Conservation (phyloP, 805 yeast genomes). For the Tetrapisispora phaffii region DNA sequence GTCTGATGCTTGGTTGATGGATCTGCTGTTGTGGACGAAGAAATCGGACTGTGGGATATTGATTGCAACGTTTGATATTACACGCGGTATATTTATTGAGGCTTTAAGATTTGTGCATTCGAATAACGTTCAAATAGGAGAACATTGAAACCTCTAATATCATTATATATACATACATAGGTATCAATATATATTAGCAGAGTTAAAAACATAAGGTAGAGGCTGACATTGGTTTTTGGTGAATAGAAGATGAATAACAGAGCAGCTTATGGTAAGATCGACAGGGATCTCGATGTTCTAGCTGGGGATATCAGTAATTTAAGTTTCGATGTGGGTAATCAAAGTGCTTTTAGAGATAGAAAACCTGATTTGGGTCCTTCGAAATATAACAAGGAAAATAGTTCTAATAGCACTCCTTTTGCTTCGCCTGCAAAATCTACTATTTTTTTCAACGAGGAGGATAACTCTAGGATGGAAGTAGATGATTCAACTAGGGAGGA, state of each 20-base stretch:
- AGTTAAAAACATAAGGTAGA: too few relatives aligned
- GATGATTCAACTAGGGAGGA: conserved; percentile 21
- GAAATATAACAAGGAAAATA: conserved; percentile 11
- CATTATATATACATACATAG: too few relatives aligned
- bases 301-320: conserved; percentile 29
- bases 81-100: too few relatives aligned
- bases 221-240: too few relatives aligned
- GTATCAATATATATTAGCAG: too few relatives aligned
- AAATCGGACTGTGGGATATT: too few relatives aligned
- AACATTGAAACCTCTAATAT: too few relatives aligned
- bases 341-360: conserved; percentile 5
- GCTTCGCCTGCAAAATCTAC: conserved; percentile 27
- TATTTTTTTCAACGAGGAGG: conserved; percentile 14
- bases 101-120: too few relatives aligned
- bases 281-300: conserved; percentile 25
- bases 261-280: conserved; percentile 14
- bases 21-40: too few relatives aligned
- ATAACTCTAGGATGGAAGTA: conserved; percentile 28
- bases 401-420: conserved; percentile 8
- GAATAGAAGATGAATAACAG: background rate
- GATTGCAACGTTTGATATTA: too few relatives aligned
- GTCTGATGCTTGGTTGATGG: too few relatives aligned
- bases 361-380: conserved; percentile 9
- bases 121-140: too few relatives aligned
- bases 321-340: conserved; percentile 13